Base-by-base conservation (phyloP, 2,329 filamentous ascomycete genomes). In the Paraconiothyrium brasiliense region DNA sequence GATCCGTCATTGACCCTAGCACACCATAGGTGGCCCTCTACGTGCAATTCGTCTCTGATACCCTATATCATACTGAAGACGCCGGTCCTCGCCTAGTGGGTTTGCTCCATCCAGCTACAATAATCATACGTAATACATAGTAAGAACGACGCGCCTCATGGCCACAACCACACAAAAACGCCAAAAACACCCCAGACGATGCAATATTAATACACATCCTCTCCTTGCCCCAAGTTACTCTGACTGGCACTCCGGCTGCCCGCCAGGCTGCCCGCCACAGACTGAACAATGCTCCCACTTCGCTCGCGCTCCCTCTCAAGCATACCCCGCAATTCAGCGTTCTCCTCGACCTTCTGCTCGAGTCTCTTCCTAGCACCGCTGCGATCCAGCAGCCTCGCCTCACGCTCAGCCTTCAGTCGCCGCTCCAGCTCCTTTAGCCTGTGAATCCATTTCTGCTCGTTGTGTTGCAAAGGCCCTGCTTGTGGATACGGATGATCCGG, bases 401-500 rank as follows among this genome's bases (percentile, higher is more conserved):
- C 95, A 14, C 95, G 84, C 81, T 99, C 95, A 49, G 92, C 89
- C 78, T 97, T 97, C 20, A 99, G 84, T 69, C 96, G 88, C 67
- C 90, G 86, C 82, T 99, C 95, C 68, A 98, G 83, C 75, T 98
- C 94, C 60, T 92, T 89, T 37, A 98, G 84, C 7, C 95, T 84
- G 65, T 97, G 87, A 66, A 96, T 89, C 92, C 93, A 97, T 68
- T 91, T 88, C 67, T 92, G 90, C 69, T 94, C 90, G 43, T 83
- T 84, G 1, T 82, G 81, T 54, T 82, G 78, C 32, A 80, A 69
- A 4, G 78, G 77, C 8, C 75, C 73, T 9, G 75, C 71, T 65
- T 60, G 70, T 2, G 75, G 75, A 51, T 77, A 77, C 3, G 76
- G 75, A 56, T 76, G 72, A 34, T 66, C 61, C 50, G 71, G 49